Evolutionary conservation across 495 filamentous ascomycete genomes (phyloP), one percentile per base, ranked within the genome.

Genomic region (Penicillium diatomitis): DNA sequence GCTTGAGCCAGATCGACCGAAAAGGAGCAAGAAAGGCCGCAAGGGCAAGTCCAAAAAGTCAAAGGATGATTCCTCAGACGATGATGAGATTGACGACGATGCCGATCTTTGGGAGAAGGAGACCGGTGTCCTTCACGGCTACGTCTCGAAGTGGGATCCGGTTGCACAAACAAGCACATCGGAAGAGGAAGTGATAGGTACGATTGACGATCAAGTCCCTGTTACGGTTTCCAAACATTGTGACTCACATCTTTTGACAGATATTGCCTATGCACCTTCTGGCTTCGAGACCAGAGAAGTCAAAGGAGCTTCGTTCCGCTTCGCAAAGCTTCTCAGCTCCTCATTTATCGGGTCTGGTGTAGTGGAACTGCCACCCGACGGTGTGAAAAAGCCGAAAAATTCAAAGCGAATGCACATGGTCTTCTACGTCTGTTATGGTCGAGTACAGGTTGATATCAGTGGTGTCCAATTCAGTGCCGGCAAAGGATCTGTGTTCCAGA

Each of bases 391-490:
- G 53, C 77, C 81, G 11, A 98, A 97, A 73, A 96, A 95, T 57
- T 83, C 84, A 4, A 78, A 91, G 45, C 88, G 85, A 66, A 95
- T 95, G 85, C 89, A 95, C 54, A 87, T 97, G 83, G 84, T 85
- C 0, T 96, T 98, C 61, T 96, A 92, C 63, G 85, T 98, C 32
- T 80, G 85, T 49, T 65, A 73, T 20, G 92, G 92, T 5, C 77
- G 81, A 42, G 88, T 95, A 34, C 83, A 80, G 41, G 79, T 97
- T 8, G 85, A 86, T 51, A 68, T 76, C 6, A 72, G 71, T 2
- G 83, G 85, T n/a, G 86, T 81, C n/a, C 73, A 73, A 53, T 96
- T 96, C 61, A 77, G 82, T 50, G 87, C 95, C 49, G 78, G 84
- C 8, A 87, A 86, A 56, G 90, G 90, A 31, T 89, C 90, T 31